A percentile compares a stretch with the other conserved stretches of the same genome.
Evolutionary conservation across 306 rosid genomes (phyloP).

Genomic region (Cotoneaster glaucophyllus): DNA sequence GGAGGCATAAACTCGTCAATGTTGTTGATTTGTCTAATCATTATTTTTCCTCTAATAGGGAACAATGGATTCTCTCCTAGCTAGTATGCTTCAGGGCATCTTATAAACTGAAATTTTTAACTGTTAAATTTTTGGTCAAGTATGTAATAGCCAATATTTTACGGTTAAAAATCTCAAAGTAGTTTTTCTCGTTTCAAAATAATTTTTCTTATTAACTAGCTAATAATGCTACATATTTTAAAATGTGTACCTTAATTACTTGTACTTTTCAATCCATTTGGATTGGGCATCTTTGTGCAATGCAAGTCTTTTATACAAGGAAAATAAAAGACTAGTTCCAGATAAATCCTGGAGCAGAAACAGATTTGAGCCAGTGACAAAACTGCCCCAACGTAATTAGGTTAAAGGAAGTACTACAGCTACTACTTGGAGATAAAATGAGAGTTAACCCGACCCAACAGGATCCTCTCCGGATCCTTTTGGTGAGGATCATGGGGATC

Average conservation of each 20-base stretch:
- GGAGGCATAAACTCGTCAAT: slow-evolving; percentile 6
- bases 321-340: neutral
- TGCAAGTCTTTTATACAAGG: neutral
- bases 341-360: too few relatives aligned
- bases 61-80: neutral
- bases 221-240: neutral
- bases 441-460: too few relatives aligned
- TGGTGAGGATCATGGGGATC: too few relatives aligned
- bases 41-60: neutral
- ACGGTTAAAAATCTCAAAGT: too few relatives aligned
- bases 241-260: neutral
- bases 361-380: too few relatives aligned
- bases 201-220: neutral
- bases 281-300: neutral
- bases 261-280: neutral
- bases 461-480: too few relatives aligned
- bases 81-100: neutral
- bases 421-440: too few relatives aligned
- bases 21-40: neutral
- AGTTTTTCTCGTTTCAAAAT: neutral
- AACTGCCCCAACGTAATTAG: too few relatives aligned
- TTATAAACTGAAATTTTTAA: too few relatives aligned
- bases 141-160: too few relatives aligned
- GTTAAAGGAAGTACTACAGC: too few relatives aligned
- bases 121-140: too few relatives aligned